phyloP scores from a whole-genome alignment of 1,284 basidiomycete species.

The Leccinum subspadiceum region DNA sequence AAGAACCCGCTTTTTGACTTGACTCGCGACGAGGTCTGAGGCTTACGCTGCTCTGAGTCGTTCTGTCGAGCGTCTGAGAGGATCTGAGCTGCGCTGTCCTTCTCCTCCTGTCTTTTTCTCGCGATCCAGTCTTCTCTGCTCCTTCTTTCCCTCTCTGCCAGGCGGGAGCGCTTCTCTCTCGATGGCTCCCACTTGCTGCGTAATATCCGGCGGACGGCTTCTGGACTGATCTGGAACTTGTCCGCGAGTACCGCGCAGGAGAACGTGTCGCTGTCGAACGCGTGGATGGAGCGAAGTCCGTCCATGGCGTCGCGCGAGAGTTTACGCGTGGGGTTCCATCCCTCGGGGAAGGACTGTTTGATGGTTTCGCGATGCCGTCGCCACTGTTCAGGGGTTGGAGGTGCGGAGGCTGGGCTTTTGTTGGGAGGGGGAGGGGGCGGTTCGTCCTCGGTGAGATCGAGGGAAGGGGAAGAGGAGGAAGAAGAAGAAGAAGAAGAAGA shows the following conservation, averaged over 20 bases:
- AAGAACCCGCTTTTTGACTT: conserved; percentile 39
- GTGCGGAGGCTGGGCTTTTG: conserved; percentile 33
- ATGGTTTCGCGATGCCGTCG: conserved; percentile 56
- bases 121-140: conserved; percentile 42
- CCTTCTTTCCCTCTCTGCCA: conserved; percentile 60
- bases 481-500: conserved; percentile 18
- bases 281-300: conserved; percentile 72
- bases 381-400: conserved; percentile 54
- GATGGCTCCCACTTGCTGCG: conserved; percentile 78
- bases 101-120: conserved; percentile 44
- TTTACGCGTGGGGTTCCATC: conserved; percentile 86
- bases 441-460: conserved; percentile 55
- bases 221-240: conserved; percentile 81
- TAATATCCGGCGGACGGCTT: conserved; percentile 84
- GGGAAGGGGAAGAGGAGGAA: conserved; percentile 15
- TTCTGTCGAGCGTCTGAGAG: conserved; percentile 23
- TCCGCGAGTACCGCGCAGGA: conserved; percentile 71
- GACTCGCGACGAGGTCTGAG: conserved; percentile 23
- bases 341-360: conserved; percentile 64
- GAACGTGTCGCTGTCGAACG: conserved; percentile 67
- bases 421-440: conserved; percentile 44
- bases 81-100: conserved; percentile 30
- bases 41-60: conserved; percentile 19
- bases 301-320: conserved; percentile 92
- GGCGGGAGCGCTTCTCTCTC: conserved; percentile 50